phyloP scores from a whole-genome alignment of 352 stramenopile genomes.

The Pythium rhizo-oryzae region DNA sequence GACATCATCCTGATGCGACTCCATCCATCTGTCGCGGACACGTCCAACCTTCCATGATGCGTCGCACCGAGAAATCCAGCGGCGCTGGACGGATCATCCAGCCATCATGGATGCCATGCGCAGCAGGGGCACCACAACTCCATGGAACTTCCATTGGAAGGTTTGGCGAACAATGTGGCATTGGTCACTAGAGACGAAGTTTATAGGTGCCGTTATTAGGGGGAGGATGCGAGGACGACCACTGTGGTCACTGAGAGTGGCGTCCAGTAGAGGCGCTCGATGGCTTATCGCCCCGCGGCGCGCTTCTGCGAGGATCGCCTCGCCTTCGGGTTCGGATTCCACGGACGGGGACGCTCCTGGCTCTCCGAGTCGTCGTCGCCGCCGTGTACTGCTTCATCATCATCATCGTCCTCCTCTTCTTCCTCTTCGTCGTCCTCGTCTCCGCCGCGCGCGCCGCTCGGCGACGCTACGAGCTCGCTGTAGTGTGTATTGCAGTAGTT shows the following conservation, averaged over 20 bases:
- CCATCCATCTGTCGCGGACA: neutral
- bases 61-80: constrained; percentile 2
- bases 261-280: neutral
- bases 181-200: neutral
- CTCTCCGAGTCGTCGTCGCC: neutral
- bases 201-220: neutral
- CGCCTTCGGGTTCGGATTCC: neutral
- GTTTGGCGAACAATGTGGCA: neutral
- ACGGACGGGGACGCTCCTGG: neutral
- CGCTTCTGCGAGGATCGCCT: constrained; percentile 10
- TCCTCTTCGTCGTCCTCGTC: constrained; percentile 9
- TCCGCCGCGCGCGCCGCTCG: constrained; percentile 6
- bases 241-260: neutral
- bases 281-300: neutral
- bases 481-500: constrained; percentile 79
- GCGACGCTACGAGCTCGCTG: constrained; percentile 20
- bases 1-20: neutral
- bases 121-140: neutral
- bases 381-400: neutral
- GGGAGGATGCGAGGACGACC: no score
- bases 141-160: no score
- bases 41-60: neutral
- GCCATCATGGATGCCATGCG: neutral
- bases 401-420: neutral
- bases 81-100: constrained; percentile 1